Base-by-base conservation (phyloP, 73 alveolate genomes). In the Effrenium voratum region DNA sequence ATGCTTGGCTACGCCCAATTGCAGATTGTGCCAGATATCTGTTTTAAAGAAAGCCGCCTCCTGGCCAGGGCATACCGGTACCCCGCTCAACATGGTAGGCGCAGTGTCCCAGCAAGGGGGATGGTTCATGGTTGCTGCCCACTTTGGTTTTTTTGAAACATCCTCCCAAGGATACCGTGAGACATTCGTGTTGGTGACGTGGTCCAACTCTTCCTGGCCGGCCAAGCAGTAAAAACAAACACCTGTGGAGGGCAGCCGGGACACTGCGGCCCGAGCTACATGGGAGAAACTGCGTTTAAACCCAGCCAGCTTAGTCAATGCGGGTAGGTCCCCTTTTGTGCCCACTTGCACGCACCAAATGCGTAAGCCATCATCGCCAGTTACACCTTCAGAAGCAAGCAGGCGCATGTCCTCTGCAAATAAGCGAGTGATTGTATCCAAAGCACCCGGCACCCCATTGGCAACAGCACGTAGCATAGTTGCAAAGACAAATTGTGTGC, bases 301-400 rank as follows among this genome's bases (percentile, higher is more conserved):
- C 40, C 24, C 19, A 63, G 70, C 95, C 47, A 87, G 5, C n/a
- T 41, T 13, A 19, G 79, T 32, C 34, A 87, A 28, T 34, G 95
- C 95, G 5, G 95, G 95, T 32, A 63, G 95, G 68, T 87, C 95
- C 0, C 84, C 95, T 36, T 87, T 87, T 3, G 84, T 60, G 0
- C 70, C 45, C 66, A 85, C 36, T 15, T 85, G 94, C 0, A 63
- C 47, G 52, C 38, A 24, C 45, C 8, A 59, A 5, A 85, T 82
- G 1, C 8, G 26, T n/a, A 38, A 40, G 43, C 81, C 82, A 85
- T 57, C 82, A 10, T 3, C 30, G 46, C 81, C 36, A 5, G 80
- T 30, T 47, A 85, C 44, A 34, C 94, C 94, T 43, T 85, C 47
- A 12, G 12, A 2, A 28, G 43, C 24, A 41, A 55, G 24, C 24